Evolutionary conservation across 176 grass and related monocot genomes (phyloP), one percentile per base, ranked within the genome.

Genomic region (Areca catechu): DNA sequence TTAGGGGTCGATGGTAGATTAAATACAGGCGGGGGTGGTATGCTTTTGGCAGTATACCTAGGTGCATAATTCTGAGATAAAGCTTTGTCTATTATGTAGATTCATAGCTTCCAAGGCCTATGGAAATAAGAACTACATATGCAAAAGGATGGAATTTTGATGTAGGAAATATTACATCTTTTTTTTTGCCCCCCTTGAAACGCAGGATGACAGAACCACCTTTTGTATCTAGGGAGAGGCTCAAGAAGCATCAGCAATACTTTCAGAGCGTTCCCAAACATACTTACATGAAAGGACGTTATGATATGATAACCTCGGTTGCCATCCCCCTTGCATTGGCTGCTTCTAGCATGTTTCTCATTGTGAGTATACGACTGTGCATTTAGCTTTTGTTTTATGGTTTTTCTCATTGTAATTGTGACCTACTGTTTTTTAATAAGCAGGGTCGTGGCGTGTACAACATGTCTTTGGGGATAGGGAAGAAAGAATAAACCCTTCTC

Each of bases 221-320:
- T 24, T 89, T 89, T 60, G 52, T 71, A 37, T 68, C 85, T 3
- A 77, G 89, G 56, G 85, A 89, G 70, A 95, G 76, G 73, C 51
- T 89, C 16, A 0, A 65, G 60, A 72, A 79, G 78, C 81, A 80
- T 53, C 82, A 89, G 79, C 52, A 77, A 34, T 81, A 69, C 63
- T 83, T 95, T 74, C 82, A 95, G 76, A 80, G 24, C 65, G 53
- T 89, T 47, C 69, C 49, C 20, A 83, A 50, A 61, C 85, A 77
- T 52, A 95, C 82, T n/a, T 95, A 77, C 63, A 54, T 89, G 52
- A 86, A 89, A 65, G 86, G 85, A 3, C 79, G 82, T 54, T 81
- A 76, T 58, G 85, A 95, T 62, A 21, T 23, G 15, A 7, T 95
- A 60, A 83, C 85, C 59, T 89, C 85, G 37, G 76, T 95, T 55